phyloP scores from a whole-genome alignment of 116 monocot species.

The Phalaenopsis hybrid region DNA sequence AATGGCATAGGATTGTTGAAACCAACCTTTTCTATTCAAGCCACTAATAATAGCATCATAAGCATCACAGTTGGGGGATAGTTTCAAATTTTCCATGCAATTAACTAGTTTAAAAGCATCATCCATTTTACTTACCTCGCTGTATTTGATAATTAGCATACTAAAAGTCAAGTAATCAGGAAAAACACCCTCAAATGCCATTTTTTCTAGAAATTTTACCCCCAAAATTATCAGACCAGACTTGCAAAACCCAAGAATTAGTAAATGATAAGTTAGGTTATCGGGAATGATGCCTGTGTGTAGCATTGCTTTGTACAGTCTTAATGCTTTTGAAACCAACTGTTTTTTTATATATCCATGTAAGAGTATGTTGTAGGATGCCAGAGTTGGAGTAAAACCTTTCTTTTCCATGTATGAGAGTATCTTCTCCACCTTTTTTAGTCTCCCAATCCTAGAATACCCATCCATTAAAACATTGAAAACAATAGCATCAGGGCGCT shows the following conservation, averaged over 20 bases:
- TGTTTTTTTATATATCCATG: constrained; percentile 47
- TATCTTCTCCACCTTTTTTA: constrained; percentile 35
- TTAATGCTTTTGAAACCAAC: constrained; percentile 34
- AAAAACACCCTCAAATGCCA: constrained; percentile 37
- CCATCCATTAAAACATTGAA: constrained; percentile 72
- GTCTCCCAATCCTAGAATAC: constrained; percentile 45
- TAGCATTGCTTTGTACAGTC: constrained; percentile 47
- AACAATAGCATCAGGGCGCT: constrained; percentile 34
- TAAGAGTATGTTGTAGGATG: constrained; percentile 70
- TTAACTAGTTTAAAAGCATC: constrained; percentile 37
- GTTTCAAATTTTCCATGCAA: constrained; percentile 52
- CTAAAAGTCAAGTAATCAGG: constrained; percentile 65
- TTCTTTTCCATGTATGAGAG: constrained; percentile 42
- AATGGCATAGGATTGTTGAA: constrained; percentile 40
- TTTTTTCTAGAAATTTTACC: constrained; percentile 72
- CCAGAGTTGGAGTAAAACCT: constrained; percentile 40
- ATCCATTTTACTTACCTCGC: constrained; percentile 35
- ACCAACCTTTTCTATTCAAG: constrained; percentile 58
- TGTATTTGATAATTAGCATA: constrained; percentile 47
- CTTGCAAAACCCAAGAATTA: constrained; percentile 63
- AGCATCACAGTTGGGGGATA: constrained; percentile 37
- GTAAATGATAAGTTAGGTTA: constrained; percentile 46
- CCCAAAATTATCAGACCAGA: constrained; percentile 49
- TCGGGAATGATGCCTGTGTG: constrained; percentile 44
- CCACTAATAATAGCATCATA: constrained; percentile 63